Conservation (phyloP, 116 monocot species). For the Papilionanthe hybrid region DNA sequence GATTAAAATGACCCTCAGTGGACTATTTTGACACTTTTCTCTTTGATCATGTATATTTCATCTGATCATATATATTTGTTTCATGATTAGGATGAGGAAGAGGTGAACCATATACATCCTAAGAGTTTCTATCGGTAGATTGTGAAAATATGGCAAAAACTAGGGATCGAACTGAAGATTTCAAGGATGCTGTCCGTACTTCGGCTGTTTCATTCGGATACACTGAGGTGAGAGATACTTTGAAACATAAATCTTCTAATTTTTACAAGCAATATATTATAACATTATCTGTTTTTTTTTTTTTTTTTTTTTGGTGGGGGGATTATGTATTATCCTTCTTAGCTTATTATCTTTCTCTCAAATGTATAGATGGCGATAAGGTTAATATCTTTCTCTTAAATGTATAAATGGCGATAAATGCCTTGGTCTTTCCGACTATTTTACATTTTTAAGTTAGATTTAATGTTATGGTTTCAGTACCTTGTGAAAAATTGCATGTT, state of each 20-base stretch:
- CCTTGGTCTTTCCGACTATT: background rate
- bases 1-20: too few relatives aligned
- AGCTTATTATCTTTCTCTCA: background rate
- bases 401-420: background rate
- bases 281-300: background rate
- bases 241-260: background rate
- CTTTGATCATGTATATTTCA: background rate
- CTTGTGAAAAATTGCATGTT: background rate
- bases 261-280: background rate
- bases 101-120: background rate
- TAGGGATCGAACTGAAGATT: conserved; percentile 80
- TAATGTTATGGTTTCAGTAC: background rate
- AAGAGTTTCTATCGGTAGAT: background rate
- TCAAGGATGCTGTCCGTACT: conserved; percentile 59
- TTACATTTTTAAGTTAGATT: background rate
- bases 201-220: conserved; percentile 53
- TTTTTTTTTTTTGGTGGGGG: too few relatives aligned
- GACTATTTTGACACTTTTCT: too few relatives aligned
- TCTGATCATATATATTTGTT: background rate
- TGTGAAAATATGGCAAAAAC: conserved; percentile 44
- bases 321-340: background rate
- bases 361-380: background rate
- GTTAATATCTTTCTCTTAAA: too few relatives aligned
- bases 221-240: conserved; percentile 47
- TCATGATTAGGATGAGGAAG: background rate